Base-by-base conservation (phyloP, 2,329 filamentous ascomycete genomes). In the Xenosphaeropsis pyriputrescens region DNA sequence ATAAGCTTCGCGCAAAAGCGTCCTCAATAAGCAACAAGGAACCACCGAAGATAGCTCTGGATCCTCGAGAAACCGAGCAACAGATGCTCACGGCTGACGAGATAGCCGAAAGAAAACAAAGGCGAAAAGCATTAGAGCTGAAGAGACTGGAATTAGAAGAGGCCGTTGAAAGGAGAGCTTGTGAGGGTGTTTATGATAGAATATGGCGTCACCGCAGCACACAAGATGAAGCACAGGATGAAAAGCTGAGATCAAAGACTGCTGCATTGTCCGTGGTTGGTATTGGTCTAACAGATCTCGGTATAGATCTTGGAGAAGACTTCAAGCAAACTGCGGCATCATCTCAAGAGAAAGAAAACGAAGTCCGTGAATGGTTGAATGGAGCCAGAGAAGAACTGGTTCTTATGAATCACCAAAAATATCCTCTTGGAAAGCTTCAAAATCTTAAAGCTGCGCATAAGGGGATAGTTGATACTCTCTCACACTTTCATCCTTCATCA, bases 81-180 rank as follows among this genome's bases (percentile, higher is more conserved):
- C 85, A 91, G 58, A 93, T 98, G 85, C 73, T 96, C 43, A 95
- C 91, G 3, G 68, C 81, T 0, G 76, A 85, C 4, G 91, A 98
- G 56, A 76, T 94, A 34, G 74, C 79, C 0, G 75, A 86, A 43
- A 73, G 80, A 45, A 86, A 88, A 57, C 81, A 75, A 47, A 82
- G 83, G 18, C 73, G 86, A 40, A 83, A 76, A 51, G 66, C 79
- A 5, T 64, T 95, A 9, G 88, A 94, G 48, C 68, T 77, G 16
- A 93, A 93, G 58, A 72, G 78, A 32, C 58, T 72, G 3, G 68
- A 81, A 8, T 60, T 96, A 19, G 89, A 98, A 58, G 91, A 98
- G 57, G 85, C 86, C 4, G 83, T 96, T 0, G 91, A 98, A 56
- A 74, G 84, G 45, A 75, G 82, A 44, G 72, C 88, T 9, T 93